A percentile compares a stretch with the other conserved stretches of the same genome.
These are phyloP conservation scores for Eucalyptus viminalis DNA, from an alignment of 345 rosid genomes.

Conservation along the genomic window DNA sequence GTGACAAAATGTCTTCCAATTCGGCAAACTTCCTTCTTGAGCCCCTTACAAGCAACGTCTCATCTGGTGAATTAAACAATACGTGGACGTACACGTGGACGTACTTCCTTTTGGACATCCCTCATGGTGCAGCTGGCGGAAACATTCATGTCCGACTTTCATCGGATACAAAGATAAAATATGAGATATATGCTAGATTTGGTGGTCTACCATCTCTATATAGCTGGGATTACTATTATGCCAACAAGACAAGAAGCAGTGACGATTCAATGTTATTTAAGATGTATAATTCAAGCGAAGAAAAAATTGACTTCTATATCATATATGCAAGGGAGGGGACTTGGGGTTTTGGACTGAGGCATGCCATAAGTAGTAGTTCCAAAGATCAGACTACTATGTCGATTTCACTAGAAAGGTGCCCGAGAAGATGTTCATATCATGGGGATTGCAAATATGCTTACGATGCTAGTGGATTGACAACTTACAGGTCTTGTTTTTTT, in stretches of 20 bases:
- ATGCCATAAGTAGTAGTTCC: slow-evolving; percentile 11
- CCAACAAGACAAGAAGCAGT: slow-evolving; percentile 47
- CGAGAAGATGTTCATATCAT: slow-evolving; percentile 70
- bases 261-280: slow-evolving; percentile 53
- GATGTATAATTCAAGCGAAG: slow-evolving; percentile 55
- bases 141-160: slow-evolving; percentile 59
- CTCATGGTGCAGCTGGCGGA: slow-evolving; percentile 89
- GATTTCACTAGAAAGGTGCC: slow-evolving; percentile 86
- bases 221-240: slow-evolving; percentile 75
- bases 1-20: slow-evolving; percentile 33
- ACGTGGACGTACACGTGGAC: slow-evolving; percentile 85
- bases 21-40: slow-evolving; percentile 53
- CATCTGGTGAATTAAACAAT: slow-evolving; percentile 29
- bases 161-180: slow-evolving; percentile 36
- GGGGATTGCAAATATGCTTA: slow-evolving; percentile 67
- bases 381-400: slow-evolving; percentile 47
- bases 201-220: slow-evolving; percentile 68
- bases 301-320: slow-evolving; percentile 77
- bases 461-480: slow-evolving; percentile 88
- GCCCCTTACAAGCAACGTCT: slow-evolving; percentile 61
- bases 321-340: slow-evolving; percentile 83
- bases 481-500: slow-evolving; percentile 46
- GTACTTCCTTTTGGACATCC: slow-evolving; percentile 63
- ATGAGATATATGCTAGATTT: slow-evolving; percentile 67
- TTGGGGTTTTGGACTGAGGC: slow-evolving; percentile 75